Evolutionary conservation across 2,329 filamentous ascomycete species (phyloP).

Genomic region (Thelonectria rubi): DNA sequence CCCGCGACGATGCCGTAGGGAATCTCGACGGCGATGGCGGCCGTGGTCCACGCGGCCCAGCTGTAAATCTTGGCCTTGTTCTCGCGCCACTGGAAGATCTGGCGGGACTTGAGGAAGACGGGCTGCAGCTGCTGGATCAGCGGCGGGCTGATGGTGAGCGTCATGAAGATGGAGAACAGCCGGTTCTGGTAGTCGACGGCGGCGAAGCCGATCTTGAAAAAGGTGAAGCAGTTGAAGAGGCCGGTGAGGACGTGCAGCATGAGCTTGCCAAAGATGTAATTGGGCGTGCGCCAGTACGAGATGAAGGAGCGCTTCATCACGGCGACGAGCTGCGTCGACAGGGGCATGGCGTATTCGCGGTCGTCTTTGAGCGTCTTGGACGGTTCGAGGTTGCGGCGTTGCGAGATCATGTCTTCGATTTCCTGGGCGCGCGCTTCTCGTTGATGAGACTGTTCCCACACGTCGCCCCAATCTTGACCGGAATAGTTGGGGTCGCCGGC

Average conservation of each 20-base stretch:
- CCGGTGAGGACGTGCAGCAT: slow-evolving; percentile 69
- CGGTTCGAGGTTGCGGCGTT: slow-evolving; percentile 52
- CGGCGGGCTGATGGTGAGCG: slow-evolving; percentile 76
- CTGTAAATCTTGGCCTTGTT: slow-evolving; percentile 82
- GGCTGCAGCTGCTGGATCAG: slow-evolving; percentile 83
- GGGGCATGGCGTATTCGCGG: slow-evolving; percentile 70
- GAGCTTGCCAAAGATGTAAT: slow-evolving; percentile 70
- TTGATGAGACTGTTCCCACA: slow-evolving; percentile 65
- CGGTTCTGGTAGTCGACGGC: slow-evolving; percentile 73
- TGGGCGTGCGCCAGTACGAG: slow-evolving; percentile 71
- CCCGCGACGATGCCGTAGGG: slow-evolving; percentile 74
- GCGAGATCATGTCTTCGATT: slow-evolving; percentile 60
- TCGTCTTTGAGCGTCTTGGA: slow-evolving; percentile 56
- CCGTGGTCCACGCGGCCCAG: slow-evolving; percentile 75
- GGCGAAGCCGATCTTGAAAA: slow-evolving; percentile 67
- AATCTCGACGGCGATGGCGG: slow-evolving; percentile 72
- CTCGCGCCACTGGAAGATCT: slow-evolving; percentile 77
- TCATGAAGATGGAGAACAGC: slow-evolving; percentile 81
- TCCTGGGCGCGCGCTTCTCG: slow-evolving; percentile 57
- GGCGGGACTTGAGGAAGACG: slow-evolving; percentile 70
- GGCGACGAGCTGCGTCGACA: slow-evolving; percentile 60
- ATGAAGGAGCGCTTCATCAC: slow-evolving; percentile 68
- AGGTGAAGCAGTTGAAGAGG: slow-evolving; percentile 76
- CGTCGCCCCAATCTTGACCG: slow-evolving; percentile 69
- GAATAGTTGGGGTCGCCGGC: slow-evolving; percentile 69